These are phyloP conservation scores for Pinus albicaulis DNA, from an alignment of 75 land plant genomes.

Conservation along the genomic window DNA sequence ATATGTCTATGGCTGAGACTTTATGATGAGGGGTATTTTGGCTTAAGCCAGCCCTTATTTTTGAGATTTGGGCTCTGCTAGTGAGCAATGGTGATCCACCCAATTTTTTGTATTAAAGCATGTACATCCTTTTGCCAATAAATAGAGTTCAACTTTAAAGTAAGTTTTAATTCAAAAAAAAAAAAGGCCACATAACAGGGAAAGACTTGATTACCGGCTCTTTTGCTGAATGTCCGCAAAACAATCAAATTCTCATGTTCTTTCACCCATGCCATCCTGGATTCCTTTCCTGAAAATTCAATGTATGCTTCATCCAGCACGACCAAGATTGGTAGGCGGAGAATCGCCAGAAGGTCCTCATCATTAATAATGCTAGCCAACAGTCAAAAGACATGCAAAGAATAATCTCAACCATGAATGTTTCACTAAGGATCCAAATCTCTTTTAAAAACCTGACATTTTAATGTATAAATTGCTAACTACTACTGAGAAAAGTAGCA, in stretches of 20 bases:
- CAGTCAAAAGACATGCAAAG: background rate
- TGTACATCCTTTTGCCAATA: too few species aligned
- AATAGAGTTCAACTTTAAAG: too few species aligned
- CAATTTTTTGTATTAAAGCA: too few species aligned
- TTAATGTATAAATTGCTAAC: background rate
- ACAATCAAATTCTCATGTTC: constrained; percentile 92
- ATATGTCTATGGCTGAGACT: too few species aligned
- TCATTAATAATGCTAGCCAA: constrained; percentile 74
- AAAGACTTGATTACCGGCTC: constrained; percentile 68
- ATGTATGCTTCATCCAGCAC: constrained; percentile 98
- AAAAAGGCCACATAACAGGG: too few species aligned
- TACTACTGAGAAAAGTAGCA: background rate
- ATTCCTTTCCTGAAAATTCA: constrained; percentile 83
- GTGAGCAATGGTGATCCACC: too few species aligned
- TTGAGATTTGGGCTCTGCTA: too few species aligned
- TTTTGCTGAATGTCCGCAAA: constrained; percentile 97
- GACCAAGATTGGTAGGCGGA: constrained; percentile 81
- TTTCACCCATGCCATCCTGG: constrained; percentile 92
- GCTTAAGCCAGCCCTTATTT: too few species aligned
- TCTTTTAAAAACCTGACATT: background rate
- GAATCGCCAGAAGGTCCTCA: constrained; percentile 70
- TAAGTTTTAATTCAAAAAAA: too few species aligned
- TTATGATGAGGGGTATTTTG: too few species aligned
- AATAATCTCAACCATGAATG: background rate
- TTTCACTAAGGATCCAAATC: background rate